Evolutionary conservation across 129 eudicot genomes (phyloP), one percentile per base, ranked within the genome.

Genomic region (Helichrysum umbraculigerum): DNA sequence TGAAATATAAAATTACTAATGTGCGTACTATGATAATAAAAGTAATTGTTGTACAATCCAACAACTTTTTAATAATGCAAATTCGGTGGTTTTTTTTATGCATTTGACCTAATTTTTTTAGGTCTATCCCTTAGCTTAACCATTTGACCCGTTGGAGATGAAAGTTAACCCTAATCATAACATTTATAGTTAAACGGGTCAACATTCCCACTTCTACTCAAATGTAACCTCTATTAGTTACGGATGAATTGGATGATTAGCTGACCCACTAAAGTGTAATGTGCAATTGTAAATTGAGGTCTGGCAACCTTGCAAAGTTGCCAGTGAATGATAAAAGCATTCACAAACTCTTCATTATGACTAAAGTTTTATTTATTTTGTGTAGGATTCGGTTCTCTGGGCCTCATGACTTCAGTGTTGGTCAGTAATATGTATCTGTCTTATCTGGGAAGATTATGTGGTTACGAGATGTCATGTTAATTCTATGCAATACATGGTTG

Each of bases 371-470:
- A 63, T 62, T 79, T 61, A 17, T 20, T 68, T 21, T 74, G 25
- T 90, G 77, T 87, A 94, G 98, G 98, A 69, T 94, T 94, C 42
- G 98, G 98, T 74, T 94, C 98, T 75, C 81, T 94, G 72, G 97
- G 98, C 44, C 96, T 94, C 33, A 94, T 94, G 98, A 82, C 90
- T 42, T 94, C 98, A 68, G 92, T 94, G 42, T 85, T 94, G 97
- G 98, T 94, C 20, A 57, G 92, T 78, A 35, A 56, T 52, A 20
- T 17, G 30, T 60, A 1, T 62, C 9, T 16, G 34, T 52, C 41
- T 72, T 67, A n/a, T 68, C 16, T 29, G 29, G 67, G 37, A 19
- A 65, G 37, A 1, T 67, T 44, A 34, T 73, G 63, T 70, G 61
- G 58, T 60, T 64, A 30, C 17, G 34, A 78, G 58, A 71, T 79